Base-by-base conservation (phyloP, 2,329 filamentous ascomycete species). In the Xylaria sp. region DNA sequence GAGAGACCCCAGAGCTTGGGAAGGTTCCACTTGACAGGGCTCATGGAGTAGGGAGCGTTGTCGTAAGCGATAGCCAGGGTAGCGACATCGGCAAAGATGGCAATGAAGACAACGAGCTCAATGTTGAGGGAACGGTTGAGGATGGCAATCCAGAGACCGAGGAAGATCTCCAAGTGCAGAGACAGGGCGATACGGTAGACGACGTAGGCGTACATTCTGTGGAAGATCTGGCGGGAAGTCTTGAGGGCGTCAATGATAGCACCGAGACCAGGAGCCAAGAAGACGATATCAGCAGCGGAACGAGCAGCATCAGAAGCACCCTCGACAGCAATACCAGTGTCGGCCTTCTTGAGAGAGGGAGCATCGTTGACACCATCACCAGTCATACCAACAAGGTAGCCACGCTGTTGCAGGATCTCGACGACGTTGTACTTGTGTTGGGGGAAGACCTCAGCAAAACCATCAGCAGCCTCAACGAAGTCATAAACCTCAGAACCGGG, bases 371-470 rank as follows among this genome's bases (percentile, higher is more conserved):
- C 91, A 83, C 91, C 91, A 69, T 96, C 92, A 82, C 91, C 91
- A 77, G 91, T 96, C 92, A 96, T 96, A 74, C 91, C 92, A 78
- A 95, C 91, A 47, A 96, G 85, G 78, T 95, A 92, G 67, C 91
- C 91, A 85, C 91, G 90, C 79, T 93, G 89, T 79, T 96, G 91
- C 54, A 96, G 84, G 72, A 95, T 95, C 78, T 95, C 91, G 69
- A 96, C 91, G 75, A 94, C 91, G 66, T 91, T 90, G 80, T 92
- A 95, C 82, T 96, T 96, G 84, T 96, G 91, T 79, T 96, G 90
- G 69, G 91, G 91, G 82, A 94, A 95, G 60, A 96, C 91, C 75
- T 96, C 91, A 66, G 92, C 91, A 77, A 96, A 96, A 79, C 91
- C 92, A 83, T 96, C 91, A 63, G 91, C 92, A 80, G 89, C 91